phyloP scores from a whole-genome alignment of 768 basidiomycete genomes.

The Aureoboletus auriporus region DNA sequence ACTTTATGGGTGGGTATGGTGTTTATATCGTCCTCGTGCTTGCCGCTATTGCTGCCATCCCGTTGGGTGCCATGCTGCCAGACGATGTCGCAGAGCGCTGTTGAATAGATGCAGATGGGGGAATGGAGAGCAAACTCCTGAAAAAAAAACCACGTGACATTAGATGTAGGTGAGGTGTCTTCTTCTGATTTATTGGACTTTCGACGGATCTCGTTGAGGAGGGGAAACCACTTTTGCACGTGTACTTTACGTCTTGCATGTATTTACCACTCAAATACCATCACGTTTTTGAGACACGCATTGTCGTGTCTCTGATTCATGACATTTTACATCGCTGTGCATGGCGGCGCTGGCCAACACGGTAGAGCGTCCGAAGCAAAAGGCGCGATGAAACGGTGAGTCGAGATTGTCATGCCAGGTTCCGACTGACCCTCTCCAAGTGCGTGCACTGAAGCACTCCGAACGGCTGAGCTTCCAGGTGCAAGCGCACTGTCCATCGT shows the following conservation, averaged over 20 bases:
- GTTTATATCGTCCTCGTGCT: slow-evolving; percentile 31
- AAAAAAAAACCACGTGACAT: not conserved
- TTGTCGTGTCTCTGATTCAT: not conserved
- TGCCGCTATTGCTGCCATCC: slow-evolving; percentile 12
- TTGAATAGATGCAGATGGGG: slow-evolving; percentile 1
- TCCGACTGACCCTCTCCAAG: slow-evolving; percentile 28
- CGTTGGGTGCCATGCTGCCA: slow-evolving; percentile 20
- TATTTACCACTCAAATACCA: slow-evolving; percentile 23
- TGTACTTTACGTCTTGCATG: slow-evolving; percentile 23
- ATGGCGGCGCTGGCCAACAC: slow-evolving; percentile 79
- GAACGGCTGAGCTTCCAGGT: slow-evolving; percentile 6
- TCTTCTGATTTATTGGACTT: slow-evolving; percentile 8
- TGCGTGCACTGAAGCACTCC: slow-evolving; percentile 48
- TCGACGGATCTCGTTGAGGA: not conserved
- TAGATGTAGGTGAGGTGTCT: slow-evolving; percentile 6
- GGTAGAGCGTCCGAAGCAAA: slow-evolving; percentile 49
- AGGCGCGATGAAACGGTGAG: slow-evolving; percentile 52
- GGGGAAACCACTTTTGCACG: not conserved
- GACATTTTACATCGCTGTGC: slow-evolving; percentile 54
- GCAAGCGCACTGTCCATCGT: slow-evolving; percentile 43
- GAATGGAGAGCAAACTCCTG: not conserved
- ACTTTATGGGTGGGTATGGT: slow-evolving; percentile 34
- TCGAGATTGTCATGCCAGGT: not conserved
- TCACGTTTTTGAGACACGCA: slow-evolving; percentile 5
- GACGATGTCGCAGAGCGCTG: slow-evolving; percentile 14